Evolutionary conservation across 768 basidiomycete genomes (phyloP), one percentile per base, ranked within the genome.

Genomic region (Suillus alpinus): DNA sequence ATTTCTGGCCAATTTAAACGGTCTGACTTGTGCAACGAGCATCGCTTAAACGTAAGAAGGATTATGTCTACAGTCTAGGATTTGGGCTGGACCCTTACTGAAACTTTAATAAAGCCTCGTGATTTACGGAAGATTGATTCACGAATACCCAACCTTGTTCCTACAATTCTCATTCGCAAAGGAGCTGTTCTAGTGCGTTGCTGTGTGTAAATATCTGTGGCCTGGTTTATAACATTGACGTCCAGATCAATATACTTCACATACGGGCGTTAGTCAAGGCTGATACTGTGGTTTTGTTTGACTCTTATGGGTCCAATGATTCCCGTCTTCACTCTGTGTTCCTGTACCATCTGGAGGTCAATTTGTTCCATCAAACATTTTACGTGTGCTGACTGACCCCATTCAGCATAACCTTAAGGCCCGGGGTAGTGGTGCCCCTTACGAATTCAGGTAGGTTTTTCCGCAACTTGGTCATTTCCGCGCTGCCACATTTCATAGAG

Each of bases 71-170:
- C 43, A 53, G 37, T 55, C 63, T 62, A 57, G 69, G 65, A 70
- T 61, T 44, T 36, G 26, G 53, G 61, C 65, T 23, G 57, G 53
- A 55, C 53, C 62, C 52, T 63, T 58, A 60, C 63, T 73, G 67
- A 72, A 66, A 60, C 62, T 61, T 59, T 66, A 66, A 65, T 64
- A 23, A 67, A 95, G 92, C 90, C 94, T 66, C 90, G 96, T 81
- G 96, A 98, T 79, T 81, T 98, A 26, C 89, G 96, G 58, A 97
- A 98, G 80, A 92, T 98, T 66, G 96, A 98, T 77, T 95, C 93
- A 4, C 83, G 94, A 66, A 84, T 95, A 65, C 94, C 95, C 39
- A 97, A 95, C 74, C 86, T 96, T 59, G 91, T 98, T 18, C 95
- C 95, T 43, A 95, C 95, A 44, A 95, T 98, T 68, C 84, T 98